Evolutionary conservation across 2,329 filamentous ascomycete genomes (phyloP).

Genomic region (Thermoascus crustaceus): DNA sequence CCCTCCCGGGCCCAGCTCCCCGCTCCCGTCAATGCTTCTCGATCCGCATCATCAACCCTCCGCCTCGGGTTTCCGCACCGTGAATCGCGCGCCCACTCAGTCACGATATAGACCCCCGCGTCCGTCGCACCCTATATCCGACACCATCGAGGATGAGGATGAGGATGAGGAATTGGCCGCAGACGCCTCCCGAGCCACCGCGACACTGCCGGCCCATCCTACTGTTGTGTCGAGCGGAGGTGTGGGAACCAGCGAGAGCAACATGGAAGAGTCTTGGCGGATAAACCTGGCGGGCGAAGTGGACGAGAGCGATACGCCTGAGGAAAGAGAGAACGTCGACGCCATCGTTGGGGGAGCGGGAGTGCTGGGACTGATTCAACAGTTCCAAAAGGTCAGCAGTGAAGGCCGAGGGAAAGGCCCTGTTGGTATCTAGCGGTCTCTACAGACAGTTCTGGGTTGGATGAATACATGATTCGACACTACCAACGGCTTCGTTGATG

Average conservation of each 20-base stretch:
- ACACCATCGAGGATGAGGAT: slow-evolving; percentile 25
- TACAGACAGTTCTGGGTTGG: no score
- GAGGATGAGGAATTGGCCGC: no score
- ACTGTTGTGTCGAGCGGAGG: slow-evolving; percentile 28
- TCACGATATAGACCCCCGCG: slow-evolving; percentile 25
- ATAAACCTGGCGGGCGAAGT: slow-evolving; percentile 33
- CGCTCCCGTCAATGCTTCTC: slow-evolving; percentile 37
- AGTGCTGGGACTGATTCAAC: slow-evolving; percentile 57
- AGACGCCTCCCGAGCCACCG: no score
- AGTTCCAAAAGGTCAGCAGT: slow-evolving; percentile 53
- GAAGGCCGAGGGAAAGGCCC: slow-evolving; percentile 29
- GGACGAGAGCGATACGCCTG: slow-evolving; percentile 35
- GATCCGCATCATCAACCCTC: slow-evolving; percentile 41
- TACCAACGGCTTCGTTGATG: slow-evolving; percentile 2
- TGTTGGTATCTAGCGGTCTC: slow-evolving; percentile 23
- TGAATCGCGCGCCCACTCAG: slow-evolving; percentile 16
- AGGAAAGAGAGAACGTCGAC: slow-evolving; percentile 42
- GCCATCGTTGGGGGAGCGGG: slow-evolving; percentile 44
- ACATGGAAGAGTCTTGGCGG: slow-evolving; percentile 48
- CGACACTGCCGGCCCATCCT: slow-evolving; percentile 13
- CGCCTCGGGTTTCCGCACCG: slow-evolving; percentile 27
- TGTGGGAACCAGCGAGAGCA: slow-evolving; percentile 43
- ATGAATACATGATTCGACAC: no score
- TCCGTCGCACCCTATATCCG: slow-evolving; percentile 16
- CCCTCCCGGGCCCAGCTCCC: slow-evolving; percentile 25